These are phyloP conservation scores for Verticillium dahliae DNA, from an alignment of 2,329 filamentous ascomycete species.

Conservation along the genomic window DNA sequence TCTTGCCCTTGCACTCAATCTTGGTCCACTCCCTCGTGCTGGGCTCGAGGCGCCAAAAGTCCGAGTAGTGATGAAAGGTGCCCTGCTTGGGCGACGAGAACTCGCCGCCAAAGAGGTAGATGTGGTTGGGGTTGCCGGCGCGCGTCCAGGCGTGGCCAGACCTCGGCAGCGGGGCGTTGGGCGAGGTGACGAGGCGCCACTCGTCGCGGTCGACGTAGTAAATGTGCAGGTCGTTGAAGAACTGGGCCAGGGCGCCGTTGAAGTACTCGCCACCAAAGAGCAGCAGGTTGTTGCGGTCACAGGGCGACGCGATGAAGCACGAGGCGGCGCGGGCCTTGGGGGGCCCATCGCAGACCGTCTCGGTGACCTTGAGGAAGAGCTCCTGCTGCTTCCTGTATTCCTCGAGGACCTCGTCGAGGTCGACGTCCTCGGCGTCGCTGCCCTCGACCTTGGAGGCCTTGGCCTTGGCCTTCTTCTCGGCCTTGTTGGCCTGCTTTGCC, in stretches of 20 bases:
- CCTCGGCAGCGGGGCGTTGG: slow-evolving; percentile 84
- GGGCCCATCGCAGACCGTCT: slow-evolving; percentile 62
- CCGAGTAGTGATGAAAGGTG: slow-evolving; percentile 98
- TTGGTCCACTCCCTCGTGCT: slow-evolving; percentile 82
- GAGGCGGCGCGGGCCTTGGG: slow-evolving; percentile 75
- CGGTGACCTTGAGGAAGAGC: slow-evolving; percentile 88
- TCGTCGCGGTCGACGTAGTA: slow-evolving; percentile 78
- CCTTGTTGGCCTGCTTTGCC: slow-evolving; percentile 80
- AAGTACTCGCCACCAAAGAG: slow-evolving; percentile 95
- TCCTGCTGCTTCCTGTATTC: slow-evolving; percentile 92
- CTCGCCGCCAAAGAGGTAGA: slow-evolving; percentile 94
- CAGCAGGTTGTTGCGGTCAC: slow-evolving; percentile 80
- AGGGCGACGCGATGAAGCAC: slow-evolving; percentile 77
- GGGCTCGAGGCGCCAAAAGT: slow-evolving; percentile 92
- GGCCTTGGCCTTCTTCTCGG: slow-evolving; percentile 74
- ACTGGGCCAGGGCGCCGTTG: slow-evolving; percentile 78
- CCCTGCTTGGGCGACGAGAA: slow-evolving; percentile 96
- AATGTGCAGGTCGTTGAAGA: slow-evolving; percentile 61
- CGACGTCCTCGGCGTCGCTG: slow-evolving; percentile 86
- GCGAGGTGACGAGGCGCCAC: slow-evolving; percentile 85
- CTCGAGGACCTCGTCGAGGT: slow-evolving; percentile 87
- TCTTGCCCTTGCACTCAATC: slow-evolving; percentile 72
- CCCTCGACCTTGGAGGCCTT: slow-evolving; percentile 67
- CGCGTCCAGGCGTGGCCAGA: slow-evolving; percentile 94
- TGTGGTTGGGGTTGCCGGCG: slow-evolving; percentile 73